Evolutionary conservation across 2,329 filamentous ascomycete species (phyloP), one percentile per base, ranked within the genome.

Genomic region (Emergomyces pasteurianus): DNA sequence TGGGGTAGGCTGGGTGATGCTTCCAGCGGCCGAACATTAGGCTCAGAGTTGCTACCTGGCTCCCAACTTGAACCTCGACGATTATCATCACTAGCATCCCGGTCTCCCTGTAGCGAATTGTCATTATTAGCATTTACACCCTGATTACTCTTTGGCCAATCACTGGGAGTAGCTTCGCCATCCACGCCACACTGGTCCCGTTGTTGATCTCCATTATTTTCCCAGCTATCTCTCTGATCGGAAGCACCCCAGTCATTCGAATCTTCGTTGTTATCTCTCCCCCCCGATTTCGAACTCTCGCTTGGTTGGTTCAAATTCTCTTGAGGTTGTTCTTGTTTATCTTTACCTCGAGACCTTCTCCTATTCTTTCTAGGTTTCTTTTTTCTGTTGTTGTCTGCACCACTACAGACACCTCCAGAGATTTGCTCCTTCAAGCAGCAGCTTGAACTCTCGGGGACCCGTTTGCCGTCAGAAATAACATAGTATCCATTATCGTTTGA

Each of bases 401-500:
- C 26, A 38, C 14, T 12, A 28, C 16, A 2, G 18, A 23, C 8
- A 26, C 26, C 21, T 23, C 12, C n/a, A 50, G n/a, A 23, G 9
- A 36, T 58, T 12, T 58, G 42, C 31, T 36, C 34, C 7, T 38
- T 9, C 43, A 2, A 18, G n/a, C 57, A 34, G 9, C 34, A 10
- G n/a, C 34, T 26, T 50, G 40, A 34, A 40, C 61, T 59, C 23
- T 57, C 47, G 36, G 56, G 60, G 26, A 66, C 36, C 46, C 55
- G 60, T 42, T 65, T 54, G 10, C 63, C 62, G 34, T 66, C 46
- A n/a, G 62, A 61, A n/a, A 66, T 62, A 16, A 62, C 34, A 38
- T 66, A 66, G 38, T 64, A 66, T 8, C 60, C 65, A 36, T 57
- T 62, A 47, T 61, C 38, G 10, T 54, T 36, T 21, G 34, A 36